Base-by-base conservation (phyloP, 306 rosid genomes). In the Inga laurina region DNA sequence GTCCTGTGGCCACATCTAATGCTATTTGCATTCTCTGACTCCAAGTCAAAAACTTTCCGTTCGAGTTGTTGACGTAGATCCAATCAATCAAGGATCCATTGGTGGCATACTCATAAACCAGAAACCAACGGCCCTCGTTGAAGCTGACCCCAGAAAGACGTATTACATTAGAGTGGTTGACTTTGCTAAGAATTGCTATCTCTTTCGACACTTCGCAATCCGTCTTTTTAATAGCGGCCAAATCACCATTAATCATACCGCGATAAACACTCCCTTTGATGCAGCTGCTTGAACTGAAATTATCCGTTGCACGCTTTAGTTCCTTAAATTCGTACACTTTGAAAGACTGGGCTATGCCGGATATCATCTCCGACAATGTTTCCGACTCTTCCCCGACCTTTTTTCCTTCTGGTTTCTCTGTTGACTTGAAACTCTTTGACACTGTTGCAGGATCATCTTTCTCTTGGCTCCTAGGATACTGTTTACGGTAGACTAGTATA, bases 61-160 rank as follows among this genome's bases (percentile, higher is more conserved):
- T 30, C 35, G 56, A 68, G 32, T 45, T 82, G 78, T 78, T 82
- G 45, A 72, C 45, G 56, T 77, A 86, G 70, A 96, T 88, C 97
- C 97, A 92, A 19, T 87, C 96, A 78, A 90, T 92, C 79, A 96
- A 89, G 52, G 91, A 56, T 65, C 97, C 97, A 82, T 93, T 93
- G 2, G 90, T 84, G 82, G 93, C 97, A 82, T 92, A 92, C 78
- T 93, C 98, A 45, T 85, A 93, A 74, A 93, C 92, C 72, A 96
- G 92, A 74, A 88, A 96, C 98, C 97, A 93, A 66, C 84, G 85
- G 0, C 94, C 98, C 10, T 92, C 90, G 21, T 87, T 84, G 83
- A 91, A 96, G 87, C 93, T 85, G 75, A 92, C 88, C 4, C 99
- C 98, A 0, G 91, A 92, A 12, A 96, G 97, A 37, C 94, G 91